phyloP scores from a whole-genome alignment of 1,284 basidiomycete genomes.

The Boletus holoroseus region DNA sequence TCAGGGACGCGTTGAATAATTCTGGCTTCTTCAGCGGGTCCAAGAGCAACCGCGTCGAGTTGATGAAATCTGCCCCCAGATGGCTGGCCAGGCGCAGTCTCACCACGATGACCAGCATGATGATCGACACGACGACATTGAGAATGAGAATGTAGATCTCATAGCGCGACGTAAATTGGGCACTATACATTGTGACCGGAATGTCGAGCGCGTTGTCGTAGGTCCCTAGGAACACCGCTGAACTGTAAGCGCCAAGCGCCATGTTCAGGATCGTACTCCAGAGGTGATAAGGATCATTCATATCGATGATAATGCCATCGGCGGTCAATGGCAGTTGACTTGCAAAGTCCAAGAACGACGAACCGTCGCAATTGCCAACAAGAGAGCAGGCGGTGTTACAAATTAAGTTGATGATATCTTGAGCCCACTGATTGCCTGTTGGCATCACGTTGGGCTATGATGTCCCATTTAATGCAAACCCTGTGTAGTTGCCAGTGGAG shows the following conservation, averaged over 20 bases:
- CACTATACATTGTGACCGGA: background rate
- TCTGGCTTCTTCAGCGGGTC: conserved; percentile 6
- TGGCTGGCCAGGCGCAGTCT: conserved; percentile 8
- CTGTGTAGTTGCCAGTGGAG: conserved; percentile 5
- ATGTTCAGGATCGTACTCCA: conserved; percentile 11
- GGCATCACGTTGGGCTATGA: conserved; percentile 15
- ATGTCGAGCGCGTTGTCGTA: background rate
- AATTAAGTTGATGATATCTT: conserved; percentile 15
- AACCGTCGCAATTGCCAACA: background rate
- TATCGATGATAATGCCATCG: too few relatives aligned
- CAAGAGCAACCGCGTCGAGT: conserved; percentile 11
- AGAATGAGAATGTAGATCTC: conserved; percentile 9
- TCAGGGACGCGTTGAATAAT: conserved; percentile 24
- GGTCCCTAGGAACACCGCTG: background rate
- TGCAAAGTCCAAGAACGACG: conserved; percentile 6
- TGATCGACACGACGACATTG: conserved; percentile 10
- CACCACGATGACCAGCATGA: conserved; percentile 10
- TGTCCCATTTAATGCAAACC: conserved; percentile 17
- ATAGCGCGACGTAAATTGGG: background rate
- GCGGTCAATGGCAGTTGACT: background rate
- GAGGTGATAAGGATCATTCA: background rate
- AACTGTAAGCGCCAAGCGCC: conserved; percentile 9
- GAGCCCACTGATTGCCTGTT: conserved; percentile 11
- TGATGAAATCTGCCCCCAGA: conserved; percentile 12
- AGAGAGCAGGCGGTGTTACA: conserved; percentile 7